phyloP scores from a whole-genome alignment of 495 filamentous ascomycete species.

The Aeminium ludgeri region DNA sequence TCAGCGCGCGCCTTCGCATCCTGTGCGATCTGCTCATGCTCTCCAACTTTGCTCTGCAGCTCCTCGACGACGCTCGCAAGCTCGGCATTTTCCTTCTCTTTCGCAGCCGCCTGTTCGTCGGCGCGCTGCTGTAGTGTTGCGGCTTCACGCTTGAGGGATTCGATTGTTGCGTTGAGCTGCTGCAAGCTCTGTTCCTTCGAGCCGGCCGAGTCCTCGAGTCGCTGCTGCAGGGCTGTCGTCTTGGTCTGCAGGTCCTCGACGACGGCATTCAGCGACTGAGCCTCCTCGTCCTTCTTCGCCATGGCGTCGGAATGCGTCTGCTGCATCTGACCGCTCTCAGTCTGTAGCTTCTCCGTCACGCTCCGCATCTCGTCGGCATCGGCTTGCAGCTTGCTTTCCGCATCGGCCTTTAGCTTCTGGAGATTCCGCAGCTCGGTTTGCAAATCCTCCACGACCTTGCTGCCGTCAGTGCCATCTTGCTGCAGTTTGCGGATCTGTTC shows the following conservation, averaged over 20 bases:
- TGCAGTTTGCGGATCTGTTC: conserved; percentile 2
- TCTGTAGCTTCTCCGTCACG: conserved; percentile 3
- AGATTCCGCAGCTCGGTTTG: conserved; percentile 5
- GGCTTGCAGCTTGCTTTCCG: background rate
- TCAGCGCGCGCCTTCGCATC: background rate
- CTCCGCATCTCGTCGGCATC: background rate
- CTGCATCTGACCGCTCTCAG: background rate
- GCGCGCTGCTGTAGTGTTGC: conserved; percentile 1
- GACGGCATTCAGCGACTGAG: background rate
- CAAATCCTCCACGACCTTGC: conserved; percentile 1
- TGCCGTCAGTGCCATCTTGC: conserved; percentile 2
- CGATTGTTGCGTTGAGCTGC: conserved; percentile 5
- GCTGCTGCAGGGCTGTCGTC: conserved; percentile 3
- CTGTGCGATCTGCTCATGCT: conserved; percentile 2
- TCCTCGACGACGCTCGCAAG: conserved; percentile 3
- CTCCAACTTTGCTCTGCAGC: conserved; percentile 5
- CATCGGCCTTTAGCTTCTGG: conserved; percentile 1
- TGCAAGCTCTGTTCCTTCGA: background rate
- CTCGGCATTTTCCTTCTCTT: conserved; percentile 8
- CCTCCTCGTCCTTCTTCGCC: background rate
- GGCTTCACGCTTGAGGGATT: background rate
- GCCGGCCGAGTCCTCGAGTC: background rate
- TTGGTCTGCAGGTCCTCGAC: conserved; percentile 6
- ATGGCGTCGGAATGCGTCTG: conserved; percentile 3
- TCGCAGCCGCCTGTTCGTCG: conserved; percentile 6